A percentile compares a stretch with the other conserved stretches of the same genome.
phyloP scores from a whole-genome alignment of 2,329 filamentous ascomycete species.

The Fusarium begoniae region DNA sequence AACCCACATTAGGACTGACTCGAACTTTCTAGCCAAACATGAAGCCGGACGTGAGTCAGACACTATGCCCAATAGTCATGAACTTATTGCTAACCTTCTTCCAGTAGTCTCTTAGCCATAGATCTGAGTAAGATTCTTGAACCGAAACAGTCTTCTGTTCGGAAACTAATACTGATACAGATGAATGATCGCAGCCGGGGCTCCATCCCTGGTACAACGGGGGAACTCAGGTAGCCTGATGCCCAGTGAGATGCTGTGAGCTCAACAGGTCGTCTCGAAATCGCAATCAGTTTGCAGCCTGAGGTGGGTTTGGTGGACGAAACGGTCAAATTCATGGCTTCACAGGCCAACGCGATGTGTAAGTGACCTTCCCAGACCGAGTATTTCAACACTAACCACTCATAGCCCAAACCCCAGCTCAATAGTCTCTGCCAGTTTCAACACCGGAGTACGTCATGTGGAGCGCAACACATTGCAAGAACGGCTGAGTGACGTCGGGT shows the following conservation, averaged over 20 bases:
- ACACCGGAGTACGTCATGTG: fast-evolving
- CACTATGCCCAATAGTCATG: background rate
- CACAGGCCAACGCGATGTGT: background rate
- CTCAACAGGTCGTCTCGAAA: background rate
- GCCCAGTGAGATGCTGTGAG: fast-evolving
- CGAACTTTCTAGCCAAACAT: background rate
- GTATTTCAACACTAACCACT: background rate
- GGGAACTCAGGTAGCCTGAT: background rate
- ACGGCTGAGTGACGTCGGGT: fast-evolving
- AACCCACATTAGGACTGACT: background rate
- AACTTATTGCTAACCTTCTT: background rate
- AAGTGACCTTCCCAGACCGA: background rate
- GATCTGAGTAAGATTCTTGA: background rate
- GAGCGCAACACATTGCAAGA: background rate
- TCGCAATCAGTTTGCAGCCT: background rate
- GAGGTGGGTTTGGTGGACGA: background rate
- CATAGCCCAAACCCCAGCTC: fast-evolving
- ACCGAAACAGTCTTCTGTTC: background rate
- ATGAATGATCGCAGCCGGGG: background rate
- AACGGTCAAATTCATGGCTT: background rate
- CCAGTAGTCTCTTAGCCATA: background rate
- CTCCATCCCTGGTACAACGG: background rate
- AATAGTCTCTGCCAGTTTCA: background rate
- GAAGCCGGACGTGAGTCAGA: background rate
- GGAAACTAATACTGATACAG: background rate